Evolutionary conservation across 2,329 filamentous ascomycete genomes (phyloP).

Genomic region (Xylariaceae sp.): DNA sequence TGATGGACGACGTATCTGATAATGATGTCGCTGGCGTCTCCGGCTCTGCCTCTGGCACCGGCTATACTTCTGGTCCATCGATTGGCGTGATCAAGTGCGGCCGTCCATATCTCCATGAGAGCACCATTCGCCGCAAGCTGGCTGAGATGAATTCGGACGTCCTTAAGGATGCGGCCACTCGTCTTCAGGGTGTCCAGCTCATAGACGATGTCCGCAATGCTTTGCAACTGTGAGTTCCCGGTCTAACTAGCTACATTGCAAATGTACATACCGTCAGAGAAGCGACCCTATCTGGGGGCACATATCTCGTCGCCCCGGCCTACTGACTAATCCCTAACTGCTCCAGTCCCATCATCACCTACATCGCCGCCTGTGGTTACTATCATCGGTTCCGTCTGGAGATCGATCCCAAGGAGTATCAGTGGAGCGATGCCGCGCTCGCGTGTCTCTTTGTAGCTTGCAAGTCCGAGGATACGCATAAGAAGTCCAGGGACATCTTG

Average conservation of each 20-base stretch:
- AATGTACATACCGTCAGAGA: background rate
- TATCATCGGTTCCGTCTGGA: slow-evolving; percentile 90
- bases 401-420: slow-evolving; percentile 81
- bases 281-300: background rate
- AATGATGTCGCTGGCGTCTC: slow-evolving; percentile 10
- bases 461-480: slow-evolving; percentile 96
- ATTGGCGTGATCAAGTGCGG: slow-evolving; percentile 34
- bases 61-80: slow-evolving; percentile 16
- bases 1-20: slow-evolving; percentile 12
- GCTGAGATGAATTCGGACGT: slow-evolving; percentile 64
- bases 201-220: slow-evolving; percentile 78
- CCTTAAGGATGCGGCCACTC: slow-evolving; percentile 71
- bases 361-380: slow-evolving; percentile 84
- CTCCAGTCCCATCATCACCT: slow-evolving; percentile 76
- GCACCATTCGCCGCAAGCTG: slow-evolving; percentile 69
- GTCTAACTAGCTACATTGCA: background rate
- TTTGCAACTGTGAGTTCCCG: slow-evolving; percentile 63
- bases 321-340: slow-evolving; percentile 11
- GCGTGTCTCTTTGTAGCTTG: slow-evolving; percentile 88
- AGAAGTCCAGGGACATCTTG: slow-evolving; percentile 90
- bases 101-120: slow-evolving; percentile 74
- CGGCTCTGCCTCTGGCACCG: slow-evolving; percentile 4
- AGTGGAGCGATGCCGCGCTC: slow-evolving; percentile 77
- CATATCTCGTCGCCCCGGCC: background rate
- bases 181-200: slow-evolving; percentile 80